Conservation (phyloP, 495 filamentous ascomycete genomes). For the Letharia lupina region DNA sequence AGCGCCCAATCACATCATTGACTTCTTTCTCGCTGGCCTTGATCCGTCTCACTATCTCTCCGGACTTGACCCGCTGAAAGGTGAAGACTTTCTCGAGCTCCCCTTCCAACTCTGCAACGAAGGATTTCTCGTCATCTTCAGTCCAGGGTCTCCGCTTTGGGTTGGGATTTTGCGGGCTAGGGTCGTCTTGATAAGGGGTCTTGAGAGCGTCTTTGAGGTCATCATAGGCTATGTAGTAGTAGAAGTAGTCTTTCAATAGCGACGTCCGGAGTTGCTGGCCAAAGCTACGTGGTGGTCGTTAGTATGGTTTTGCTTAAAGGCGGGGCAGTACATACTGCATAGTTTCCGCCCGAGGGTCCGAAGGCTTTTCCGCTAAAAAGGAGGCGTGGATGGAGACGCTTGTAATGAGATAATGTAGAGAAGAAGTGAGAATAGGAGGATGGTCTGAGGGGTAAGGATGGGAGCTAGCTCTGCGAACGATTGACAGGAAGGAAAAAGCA, state of each 20-base stretch:
- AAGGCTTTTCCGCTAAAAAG: neutral
- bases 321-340: constrained; percentile 18
- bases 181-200: constrained; percentile 51
- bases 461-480: neutral
- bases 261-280: constrained; percentile 90
- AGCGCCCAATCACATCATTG: constrained; percentile 66
- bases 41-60: constrained; percentile 87
- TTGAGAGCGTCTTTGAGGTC: constrained; percentile 84
- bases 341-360: constrained; percentile 1
- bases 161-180: constrained; percentile 45
- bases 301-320: constrained; percentile 21
- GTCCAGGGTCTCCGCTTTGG: constrained; percentile 65
- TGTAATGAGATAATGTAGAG: neutral
- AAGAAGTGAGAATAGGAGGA: neutral
- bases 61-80: constrained; percentile 91
- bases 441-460: neutral
- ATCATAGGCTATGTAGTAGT: constrained; percentile 97
- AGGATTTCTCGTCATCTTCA: constrained; percentile 83
- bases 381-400: neutral
- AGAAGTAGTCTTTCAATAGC: constrained; percentile 88
- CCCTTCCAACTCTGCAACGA: constrained; percentile 75
- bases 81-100: constrained; percentile 96
- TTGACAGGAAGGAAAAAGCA: neutral
- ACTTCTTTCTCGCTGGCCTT: constrained; percentile 81
- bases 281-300: constrained; percentile 61